Conservation (phyloP, 2,329 filamentous ascomycete species). For the Fusarium pseudocircinatum region DNA sequence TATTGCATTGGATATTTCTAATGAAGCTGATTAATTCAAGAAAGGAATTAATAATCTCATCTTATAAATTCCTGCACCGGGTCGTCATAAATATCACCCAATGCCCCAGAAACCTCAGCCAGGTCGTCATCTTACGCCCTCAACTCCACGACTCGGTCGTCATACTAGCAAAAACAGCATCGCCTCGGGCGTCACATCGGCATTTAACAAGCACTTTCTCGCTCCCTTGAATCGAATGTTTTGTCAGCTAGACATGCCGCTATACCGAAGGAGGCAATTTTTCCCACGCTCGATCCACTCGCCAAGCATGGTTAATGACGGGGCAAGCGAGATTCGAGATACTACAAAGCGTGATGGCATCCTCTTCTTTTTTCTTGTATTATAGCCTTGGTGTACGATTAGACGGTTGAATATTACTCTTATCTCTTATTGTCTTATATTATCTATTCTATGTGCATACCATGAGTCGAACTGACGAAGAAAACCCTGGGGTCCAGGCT, state of each 20-base stretch:
- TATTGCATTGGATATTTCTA: not conserved
- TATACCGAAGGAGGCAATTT: constrained; percentile 26
- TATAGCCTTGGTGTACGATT: not conserved
- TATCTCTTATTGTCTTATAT: not conserved
- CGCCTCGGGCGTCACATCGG: constrained; percentile 14
- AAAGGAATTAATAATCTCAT: not conserved
- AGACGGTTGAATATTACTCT: not conserved
- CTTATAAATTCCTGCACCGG: not conserved
- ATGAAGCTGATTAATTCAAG: constrained; percentile 6
- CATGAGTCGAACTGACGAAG: constrained; percentile 30
- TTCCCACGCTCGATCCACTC: constrained; percentile 7
- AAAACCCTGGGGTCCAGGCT: constrained; percentile 10
- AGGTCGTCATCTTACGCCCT: constrained; percentile 21
- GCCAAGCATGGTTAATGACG: constrained; percentile 17
- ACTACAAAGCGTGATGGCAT: constrained; percentile 16
- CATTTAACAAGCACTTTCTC: not conserved
- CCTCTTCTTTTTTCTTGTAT: not conserved
- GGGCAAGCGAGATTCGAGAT: constrained; percentile 16
- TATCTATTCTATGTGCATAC: not conserved
- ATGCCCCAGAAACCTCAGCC: not conserved
- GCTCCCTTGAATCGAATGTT: not conserved
- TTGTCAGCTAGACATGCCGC: constrained; percentile 20
- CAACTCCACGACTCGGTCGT: constrained; percentile 19
- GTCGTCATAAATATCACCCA: constrained; percentile 13
- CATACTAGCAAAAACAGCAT: constrained; percentile 12